phyloP scores from a whole-genome alignment of 1,284 basidiomycete genomes.

The Flammula alnicola region DNA sequence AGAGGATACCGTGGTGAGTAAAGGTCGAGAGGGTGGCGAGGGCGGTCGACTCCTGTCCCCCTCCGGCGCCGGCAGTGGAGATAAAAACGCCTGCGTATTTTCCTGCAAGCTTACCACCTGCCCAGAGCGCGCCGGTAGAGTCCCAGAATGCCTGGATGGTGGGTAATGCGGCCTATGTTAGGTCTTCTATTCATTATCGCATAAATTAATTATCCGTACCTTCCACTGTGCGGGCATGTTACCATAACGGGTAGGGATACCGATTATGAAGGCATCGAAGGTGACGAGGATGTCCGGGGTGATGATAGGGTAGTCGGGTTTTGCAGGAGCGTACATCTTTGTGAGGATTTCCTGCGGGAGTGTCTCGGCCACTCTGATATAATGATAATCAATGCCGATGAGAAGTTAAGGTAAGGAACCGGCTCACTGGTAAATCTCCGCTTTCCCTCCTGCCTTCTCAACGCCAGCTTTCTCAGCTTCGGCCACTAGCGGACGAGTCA shows the following conservation, averaged over 20 bases:
- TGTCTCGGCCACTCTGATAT: constrained; percentile 77
- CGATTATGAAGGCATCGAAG: constrained; percentile 75
- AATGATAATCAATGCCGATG: background rate
- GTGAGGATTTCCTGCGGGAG: constrained; percentile 78
- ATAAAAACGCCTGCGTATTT: constrained; percentile 84
- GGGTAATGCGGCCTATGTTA: background rate
- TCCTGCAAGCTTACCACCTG: constrained; percentile 69
- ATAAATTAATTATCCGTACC: constrained; percentile 44
- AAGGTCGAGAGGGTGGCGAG: constrained; percentile 74
- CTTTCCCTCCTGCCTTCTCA: constrained; percentile 72
- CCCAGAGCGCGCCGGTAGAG: constrained; percentile 82
- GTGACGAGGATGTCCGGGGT: constrained; percentile 65
- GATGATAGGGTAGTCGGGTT: constrained; percentile 76
- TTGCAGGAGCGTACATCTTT: constrained; percentile 80
- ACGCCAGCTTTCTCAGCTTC: constrained; percentile 80
- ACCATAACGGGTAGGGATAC: constrained; percentile 83
- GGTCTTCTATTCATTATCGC: too few species aligned
- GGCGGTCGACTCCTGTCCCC: constrained; percentile 78
- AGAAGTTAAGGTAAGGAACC: constrained; percentile 1
- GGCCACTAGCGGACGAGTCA: constrained; percentile 57
- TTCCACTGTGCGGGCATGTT: constrained; percentile 78
- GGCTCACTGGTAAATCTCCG: constrained; percentile 74
- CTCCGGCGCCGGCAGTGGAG: constrained; percentile 67
- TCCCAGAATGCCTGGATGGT: constrained; percentile 76
- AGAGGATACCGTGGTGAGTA: constrained; percentile 82